Base-by-base conservation (phyloP, 208 protist genomes). In the Vickermania spadyakhi region DNA sequence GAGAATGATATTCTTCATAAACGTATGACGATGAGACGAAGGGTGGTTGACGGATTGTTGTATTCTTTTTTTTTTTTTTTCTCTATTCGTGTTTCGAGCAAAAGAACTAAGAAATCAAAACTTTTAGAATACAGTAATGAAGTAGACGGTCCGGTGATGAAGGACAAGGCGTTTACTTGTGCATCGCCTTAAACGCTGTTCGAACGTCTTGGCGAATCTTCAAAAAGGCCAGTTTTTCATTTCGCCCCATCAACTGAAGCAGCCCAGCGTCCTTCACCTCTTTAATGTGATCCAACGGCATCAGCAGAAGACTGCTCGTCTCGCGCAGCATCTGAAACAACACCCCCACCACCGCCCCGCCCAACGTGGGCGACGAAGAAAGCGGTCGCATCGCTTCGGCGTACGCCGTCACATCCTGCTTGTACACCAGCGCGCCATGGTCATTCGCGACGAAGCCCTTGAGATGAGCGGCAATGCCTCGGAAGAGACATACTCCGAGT, bases 321-420 rank as follows among this genome's bases (percentile, higher is more conserved):
- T 94, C 84, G 63, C 86, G 88, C 51, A 94, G 64, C 64, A 94
- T 70, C 36, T 77, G 72, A 56, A 94, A 91, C 7, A 94, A 67
- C 25, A 80, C 72, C 56, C 87, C 84, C n/a, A 94, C 84, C 4
- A 94, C 84, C 13, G 81, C 84, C 1, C 81, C 81, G 31, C 80
- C 84, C 27, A 91, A 81, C 0, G 83, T 84, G n/a, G 84, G 76
- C 11, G 77, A 80, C 27, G 62, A 72, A 7, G 74, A 84, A 49
- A 94, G 66, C 21, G 87, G 87, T 5, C 52, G 55, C 84, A 94
- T 86, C 13, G 79, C 77, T 68, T 90, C 84, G 69, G 81, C 85
- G 70, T 91, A 94, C 27, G 83, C 87, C 18, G 81, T 94, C 27
- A 94, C 84, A 52, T 94, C 87, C 52, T 91, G 87, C 70, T 94